Conservation (phyloP, 169 alveolate genomes). For the Besnoitia besnoiti region DNA sequence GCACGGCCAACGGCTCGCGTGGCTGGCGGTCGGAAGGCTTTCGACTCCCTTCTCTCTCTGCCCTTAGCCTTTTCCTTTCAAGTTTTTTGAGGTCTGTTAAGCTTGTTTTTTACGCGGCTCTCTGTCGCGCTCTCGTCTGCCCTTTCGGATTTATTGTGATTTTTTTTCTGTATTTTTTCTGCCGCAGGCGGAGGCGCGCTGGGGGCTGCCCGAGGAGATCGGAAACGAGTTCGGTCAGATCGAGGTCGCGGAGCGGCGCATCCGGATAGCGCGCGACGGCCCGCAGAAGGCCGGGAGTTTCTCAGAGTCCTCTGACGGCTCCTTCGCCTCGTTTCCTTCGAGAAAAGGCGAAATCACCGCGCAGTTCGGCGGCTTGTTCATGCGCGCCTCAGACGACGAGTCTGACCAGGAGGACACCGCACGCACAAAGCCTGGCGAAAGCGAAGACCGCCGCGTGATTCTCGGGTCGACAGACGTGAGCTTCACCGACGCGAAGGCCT, state of each 20-base stretch:
- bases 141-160: neutral
- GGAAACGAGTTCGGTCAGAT: constrained; percentile 37
- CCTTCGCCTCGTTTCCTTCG: neutral
- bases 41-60: neutral
- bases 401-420: neutral
- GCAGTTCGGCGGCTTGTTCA: neutral
- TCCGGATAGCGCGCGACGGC: neutral
- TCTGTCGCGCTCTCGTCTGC: neutral
- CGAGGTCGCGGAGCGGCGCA: constrained; percentile 44
- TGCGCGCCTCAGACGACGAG: neutral
- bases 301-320: neutral
- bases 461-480: constrained; percentile 39
- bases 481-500: constrained; percentile 33
- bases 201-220: constrained; percentile 11
- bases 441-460: neutral
- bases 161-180: neutral
- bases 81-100: too few relatives aligned
- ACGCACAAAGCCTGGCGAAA: too few relatives aligned
- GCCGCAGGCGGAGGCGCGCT: constrained; percentile 26
- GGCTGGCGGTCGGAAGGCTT: too few relatives aligned
- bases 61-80: too few relatives aligned
- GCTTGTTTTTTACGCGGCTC: neutral
- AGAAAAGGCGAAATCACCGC: neutral
- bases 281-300: too few relatives aligned
- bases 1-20: too few relatives aligned